Evolutionary conservation across 2,329 filamentous ascomycete species (phyloP), one percentile per base, ranked within the genome.

Genomic region (Exophiala alcalophila): DNA sequence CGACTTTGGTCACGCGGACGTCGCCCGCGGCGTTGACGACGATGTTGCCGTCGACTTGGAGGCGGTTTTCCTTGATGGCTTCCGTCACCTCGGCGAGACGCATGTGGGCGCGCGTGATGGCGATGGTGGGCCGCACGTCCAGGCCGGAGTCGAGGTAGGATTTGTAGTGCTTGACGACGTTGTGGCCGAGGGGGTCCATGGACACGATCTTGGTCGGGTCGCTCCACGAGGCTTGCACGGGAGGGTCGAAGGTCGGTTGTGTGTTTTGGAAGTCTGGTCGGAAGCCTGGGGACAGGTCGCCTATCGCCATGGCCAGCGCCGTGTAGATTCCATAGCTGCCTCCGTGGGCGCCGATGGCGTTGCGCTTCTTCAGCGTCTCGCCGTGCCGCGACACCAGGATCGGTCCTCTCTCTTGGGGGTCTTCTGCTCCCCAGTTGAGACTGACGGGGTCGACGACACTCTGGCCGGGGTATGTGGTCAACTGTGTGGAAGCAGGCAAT

Each of bases 271-370:
- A 83, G 61, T 85, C 81, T 7, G 83, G 80, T 58, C 77, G 84
- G 66, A 96, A 90, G 55, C 94, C 83, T 28, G 80, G 75, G 49
- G 87, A 80, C 44, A 97, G 77, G 62, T 97, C 85, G 58, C 91
- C 90, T 62, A 87, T 91, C 16, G 91, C 91, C 53, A 97, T 82
- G 8, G 91, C 91, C 20, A 97, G 76, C 15, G 91, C 91, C 61
- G 95, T 89, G 70, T 97, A 97, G 54, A 96, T 91, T 49, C 87
- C 89, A 65, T 98, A 97, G 4, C 88, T 96, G 44, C 92, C 91
- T 52, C 92, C 91, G 55, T 86, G 83, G 44, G 80, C 83, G 58
- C 79, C 80, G 60, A 83, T 79, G 30, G 78, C 77, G 66, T 94
- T 94, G 50, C 88, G 81, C 61, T 81, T 78, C 41, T 86, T 76